Percentiles rank a stretch among this genome's conserved stretches.
These are phyloP conservation scores for Hypoxylon rubiginosum DNA, from an alignment of 2,329 filamentous ascomycete genomes.

Conservation along the genomic window DNA sequence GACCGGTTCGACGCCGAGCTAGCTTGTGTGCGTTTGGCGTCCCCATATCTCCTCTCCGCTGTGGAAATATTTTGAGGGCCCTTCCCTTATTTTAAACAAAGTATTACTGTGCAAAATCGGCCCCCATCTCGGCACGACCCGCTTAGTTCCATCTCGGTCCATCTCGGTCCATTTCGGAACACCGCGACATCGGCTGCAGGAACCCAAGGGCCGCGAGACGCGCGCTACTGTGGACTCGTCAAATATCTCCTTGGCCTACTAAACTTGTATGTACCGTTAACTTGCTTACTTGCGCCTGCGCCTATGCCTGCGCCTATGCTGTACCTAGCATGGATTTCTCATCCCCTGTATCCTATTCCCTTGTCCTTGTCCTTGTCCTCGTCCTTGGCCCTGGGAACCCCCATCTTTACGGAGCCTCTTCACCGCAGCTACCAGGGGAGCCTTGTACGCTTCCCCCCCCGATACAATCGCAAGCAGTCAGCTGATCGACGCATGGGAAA, in stretches of 20 bases:
- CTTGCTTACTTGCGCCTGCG: background rate
- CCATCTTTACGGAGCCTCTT: constrained; percentile 38
- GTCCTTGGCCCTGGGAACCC: constrained; percentile 12
- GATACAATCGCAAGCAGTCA: constrained; percentile 34
- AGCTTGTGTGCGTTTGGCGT: constrained; percentile 18
- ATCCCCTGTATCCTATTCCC: background rate
- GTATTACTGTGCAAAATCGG: constrained; percentile 17
- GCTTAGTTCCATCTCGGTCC: constrained; percentile 17
- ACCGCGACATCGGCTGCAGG: constrained; percentile 43
- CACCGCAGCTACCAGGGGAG: constrained; percentile 18
- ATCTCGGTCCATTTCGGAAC: constrained; percentile 11
- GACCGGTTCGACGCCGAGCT: constrained; percentile 23
- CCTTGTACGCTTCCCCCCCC: background rate
- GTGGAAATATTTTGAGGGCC: constrained; percentile 6
- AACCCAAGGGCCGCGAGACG: constrained; percentile 21
- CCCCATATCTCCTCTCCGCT: constrained; percentile 6
- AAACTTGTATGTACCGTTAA: too few relatives aligned
- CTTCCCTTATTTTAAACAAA: background rate
- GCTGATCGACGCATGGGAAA: constrained; percentile 40
- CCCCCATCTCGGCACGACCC: constrained; percentile 29
- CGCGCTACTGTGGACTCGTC: constrained; percentile 5
- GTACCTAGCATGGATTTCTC: constrained; percentile 2
- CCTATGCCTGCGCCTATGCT: background rate
- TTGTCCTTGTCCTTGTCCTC: constrained; percentile 5
- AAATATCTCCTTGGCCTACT: background rate